Evolutionary conservation across 1,284 basidiomycete genomes (phyloP).

Genomic region (Pterulicium gracile): DNA sequence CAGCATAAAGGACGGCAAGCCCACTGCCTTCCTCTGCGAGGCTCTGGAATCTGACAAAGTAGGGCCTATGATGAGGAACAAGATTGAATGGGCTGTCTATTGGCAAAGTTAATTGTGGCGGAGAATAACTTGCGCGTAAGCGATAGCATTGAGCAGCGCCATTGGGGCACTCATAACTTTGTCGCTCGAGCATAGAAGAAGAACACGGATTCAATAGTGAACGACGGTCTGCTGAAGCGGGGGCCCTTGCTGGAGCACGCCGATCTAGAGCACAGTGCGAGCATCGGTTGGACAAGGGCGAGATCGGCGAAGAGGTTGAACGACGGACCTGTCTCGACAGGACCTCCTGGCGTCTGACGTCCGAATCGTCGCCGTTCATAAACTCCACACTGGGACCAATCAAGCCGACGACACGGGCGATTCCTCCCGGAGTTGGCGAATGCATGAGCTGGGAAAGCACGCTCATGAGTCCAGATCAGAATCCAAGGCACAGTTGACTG

Average conservation of each 20-base stretch:
- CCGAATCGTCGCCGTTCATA: background rate
- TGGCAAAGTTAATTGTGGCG: no score
- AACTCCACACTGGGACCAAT: background rate
- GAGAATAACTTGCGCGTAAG: constrained; percentile 19
- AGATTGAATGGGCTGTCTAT: no score
- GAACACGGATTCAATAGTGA: background rate
- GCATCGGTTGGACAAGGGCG: background rate
- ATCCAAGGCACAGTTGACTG: no score
- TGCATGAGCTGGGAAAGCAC: background rate
- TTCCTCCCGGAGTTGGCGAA: background rate
- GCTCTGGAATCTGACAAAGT: constrained; percentile 26
- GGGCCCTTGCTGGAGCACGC: background rate
- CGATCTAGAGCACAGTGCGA: background rate
- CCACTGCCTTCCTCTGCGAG: constrained; percentile 18
- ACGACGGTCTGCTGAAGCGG: background rate
- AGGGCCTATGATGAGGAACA: constrained; percentile 18
- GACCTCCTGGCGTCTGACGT: background rate
- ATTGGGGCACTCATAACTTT: constrained; percentile 16
- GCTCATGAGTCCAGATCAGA: no score
- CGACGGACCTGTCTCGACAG: background rate
- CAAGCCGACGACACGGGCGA: background rate
- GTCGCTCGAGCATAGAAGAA: constrained; percentile 8
- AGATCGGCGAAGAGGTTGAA: background rate
- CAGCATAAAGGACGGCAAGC: constrained; percentile 23
- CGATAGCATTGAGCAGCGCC: constrained; percentile 22